Evolutionary conservation across 345 rosid genomes (phyloP).

Genomic region (Lumnitzera littorea): DNA sequence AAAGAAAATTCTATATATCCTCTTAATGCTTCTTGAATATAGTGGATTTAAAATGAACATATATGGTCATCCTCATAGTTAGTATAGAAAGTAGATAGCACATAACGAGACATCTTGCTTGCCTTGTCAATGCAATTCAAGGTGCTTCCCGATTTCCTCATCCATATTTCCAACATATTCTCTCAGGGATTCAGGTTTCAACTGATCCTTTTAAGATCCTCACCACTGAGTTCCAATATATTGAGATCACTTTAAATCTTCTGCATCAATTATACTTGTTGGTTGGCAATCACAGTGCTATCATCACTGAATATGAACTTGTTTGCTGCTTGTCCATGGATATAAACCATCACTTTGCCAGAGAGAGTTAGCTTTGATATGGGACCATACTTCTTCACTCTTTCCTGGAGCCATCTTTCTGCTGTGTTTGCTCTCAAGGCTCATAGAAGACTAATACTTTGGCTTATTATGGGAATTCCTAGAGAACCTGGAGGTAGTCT

Average conservation of each 20-base stretch:
- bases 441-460: conserved; percentile 21
- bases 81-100: conserved; percentile 13
- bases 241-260: conserved; percentile 16
- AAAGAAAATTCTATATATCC: too few relatives aligned
- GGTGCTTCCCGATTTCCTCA: conserved; percentile 17
- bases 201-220: conserved; percentile 26
- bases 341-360: conserved; percentile 17
- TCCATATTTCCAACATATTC: conserved; percentile 28
- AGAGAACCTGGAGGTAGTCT: conserved; percentile 35
- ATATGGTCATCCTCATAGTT: neutral
- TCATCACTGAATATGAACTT: conserved; percentile 19
- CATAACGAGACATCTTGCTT: conserved; percentile 18
- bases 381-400: conserved; percentile 23
- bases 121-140: conserved; percentile 26
- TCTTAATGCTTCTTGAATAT: too few relatives aligned
- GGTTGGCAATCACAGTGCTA: conserved; percentile 2
- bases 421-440: conserved; percentile 16
- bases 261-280: conserved; percentile 10
- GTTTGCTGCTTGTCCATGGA: conserved; percentile 30
- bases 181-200: conserved; percentile 23
- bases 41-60: too few relatives aligned
- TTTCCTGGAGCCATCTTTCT: conserved; percentile 26
- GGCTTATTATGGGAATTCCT: conserved; percentile 32
- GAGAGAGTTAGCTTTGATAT: conserved; percentile 27
- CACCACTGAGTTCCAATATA: conserved; percentile 20